Base-by-base conservation (phyloP, 2,329 filamentous ascomycete species). In the Chrysoporthe puriensis region DNA sequence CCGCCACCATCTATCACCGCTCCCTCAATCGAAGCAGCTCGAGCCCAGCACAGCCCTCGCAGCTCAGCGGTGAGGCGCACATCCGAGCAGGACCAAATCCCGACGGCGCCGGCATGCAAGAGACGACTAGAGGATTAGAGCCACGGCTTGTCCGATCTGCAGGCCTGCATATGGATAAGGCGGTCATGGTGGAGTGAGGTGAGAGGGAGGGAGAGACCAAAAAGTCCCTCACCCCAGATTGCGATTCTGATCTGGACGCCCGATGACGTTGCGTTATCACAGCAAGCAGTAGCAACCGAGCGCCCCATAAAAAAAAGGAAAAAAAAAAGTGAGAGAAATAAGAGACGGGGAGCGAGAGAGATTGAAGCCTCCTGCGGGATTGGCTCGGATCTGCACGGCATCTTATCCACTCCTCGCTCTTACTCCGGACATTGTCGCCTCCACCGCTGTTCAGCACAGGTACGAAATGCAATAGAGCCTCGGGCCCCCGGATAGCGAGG, bases 201-300 rank as follows among this genome's bases (percentile, higher is more conserved):
- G 42, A 54, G 63, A 59, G 52, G 52, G 50, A 63, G 57, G 44
- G 36, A 67, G 59, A 40, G 40, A 21, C 54, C 21, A 32, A 56
- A 67, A 69, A 69, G 66, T 48, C 64, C 64, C 67, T 69, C 67
- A 64, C 66, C 67, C 67, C 67, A 66, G 66, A 63, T 57, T 66
- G 48, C 32, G 42, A 63, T 57, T 54, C n/a, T 63, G 40, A 62
- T 40, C 43, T 48, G 21, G 40, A 56, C 46, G 63, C 57, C 57
- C 42, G 52, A 69, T 69, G 67, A 69, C 66, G 67, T 69, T 64
- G 43, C 34, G 16, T 61, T 61, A 63, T 66, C 32, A 62, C 26
- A 26, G 2, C 26, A 26, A 26, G 26, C 26, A 26, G 26, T 1
- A 26, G 34, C 61, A 62, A 16, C 48, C 48, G 48, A 52, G 21